phyloP scores from a whole-genome alignment of 345 rosid genomes.

The Salix viminalis region DNA sequence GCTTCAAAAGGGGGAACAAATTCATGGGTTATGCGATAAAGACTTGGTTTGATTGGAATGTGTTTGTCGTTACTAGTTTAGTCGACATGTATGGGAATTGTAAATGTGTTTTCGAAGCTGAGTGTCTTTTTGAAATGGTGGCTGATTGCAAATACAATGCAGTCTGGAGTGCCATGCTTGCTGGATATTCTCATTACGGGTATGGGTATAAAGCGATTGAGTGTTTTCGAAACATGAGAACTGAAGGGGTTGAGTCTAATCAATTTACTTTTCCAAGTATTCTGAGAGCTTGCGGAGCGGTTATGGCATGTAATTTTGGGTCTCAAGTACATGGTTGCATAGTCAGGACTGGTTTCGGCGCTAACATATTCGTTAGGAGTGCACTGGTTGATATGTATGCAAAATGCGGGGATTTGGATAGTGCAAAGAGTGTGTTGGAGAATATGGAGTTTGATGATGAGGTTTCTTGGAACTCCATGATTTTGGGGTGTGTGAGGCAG shows the following conservation, averaged over 20 bases:
- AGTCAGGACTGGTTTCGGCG: constrained; percentile 58
- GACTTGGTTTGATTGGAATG: constrained; percentile 46
- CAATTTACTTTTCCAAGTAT: constrained; percentile 79
- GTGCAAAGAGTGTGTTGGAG: constrained; percentile 48
- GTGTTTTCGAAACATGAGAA: constrained; percentile 56
- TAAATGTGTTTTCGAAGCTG: constrained; percentile 64
- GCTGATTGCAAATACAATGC: constrained; percentile 45
- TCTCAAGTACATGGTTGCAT: constrained; percentile 68
- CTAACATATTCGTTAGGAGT: constrained; percentile 67
- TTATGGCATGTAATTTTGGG: constrained; percentile 48
- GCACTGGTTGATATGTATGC: constrained; percentile 82
- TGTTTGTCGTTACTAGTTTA: constrained; percentile 65
- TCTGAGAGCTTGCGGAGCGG: constrained; percentile 64
- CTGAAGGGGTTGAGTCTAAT: constrained; percentile 52
- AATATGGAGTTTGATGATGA: constrained; percentile 52
- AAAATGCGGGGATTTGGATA: constrained; percentile 59
- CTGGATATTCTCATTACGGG: constrained; percentile 65
- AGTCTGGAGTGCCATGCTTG: constrained; percentile 84
- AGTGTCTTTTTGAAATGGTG: constrained; percentile 45
- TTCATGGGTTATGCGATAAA: constrained; percentile 68
- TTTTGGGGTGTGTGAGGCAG: constrained; percentile 64
- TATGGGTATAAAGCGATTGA: constrained; percentile 51
- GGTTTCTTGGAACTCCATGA: constrained; percentile 81
- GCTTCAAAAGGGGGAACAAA: constrained; percentile 57
- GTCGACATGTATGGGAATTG: constrained; percentile 80